Base-by-base conservation (phyloP, 352 stramenopile species). In the Thraustochytrium sp. region DNA sequence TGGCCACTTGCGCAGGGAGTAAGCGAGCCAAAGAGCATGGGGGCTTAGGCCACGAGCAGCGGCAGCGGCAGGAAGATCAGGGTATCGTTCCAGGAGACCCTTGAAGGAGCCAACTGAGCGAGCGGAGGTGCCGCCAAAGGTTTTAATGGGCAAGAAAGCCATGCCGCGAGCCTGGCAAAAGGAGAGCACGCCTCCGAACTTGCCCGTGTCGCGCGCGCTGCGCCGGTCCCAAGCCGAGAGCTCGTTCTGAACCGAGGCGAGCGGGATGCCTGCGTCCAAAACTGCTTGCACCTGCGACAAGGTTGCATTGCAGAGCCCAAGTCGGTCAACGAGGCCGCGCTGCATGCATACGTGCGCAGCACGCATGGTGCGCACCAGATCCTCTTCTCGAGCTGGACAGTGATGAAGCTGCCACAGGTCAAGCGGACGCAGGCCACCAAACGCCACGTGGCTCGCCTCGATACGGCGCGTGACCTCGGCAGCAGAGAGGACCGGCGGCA, bases 291-390 rank as follows among this genome's bases (percentile, higher is more conserved):
- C 13, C 46, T 77, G 65, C n/a, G 65, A 16, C 37, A 62, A n/a
- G 21, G 65, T 62, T 8, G n/a, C 42, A 36, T 77, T 77, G 46
- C 65, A 77, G n/a, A 77, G 26, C 8, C 65, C 65, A n/a, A 77
- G 42, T 5, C 65, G 65, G 23, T 55, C 65, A 11, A 77, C 46
- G 18, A 77, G 26, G 9, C 65, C 65, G 1, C 36, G 65, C 2
- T 55, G 1, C 5, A 55, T 16, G 9, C 65, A 77, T 18, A 36
- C 16, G 16, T 55, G 42, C 40, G 65, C 65, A 36, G 65, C 65
- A 16, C 34, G 49, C 65, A 77, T 77, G 16, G 46, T 16, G 9
- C 26, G 29, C 16, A 55, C 18, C 11, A 77, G 65, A n/a, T 55
- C 46, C 1, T 23, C 40, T 75, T 77, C 44, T 1, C 8, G 9